These are phyloP conservation scores for Haplosporangium sp. DNA, from an alignment of 371 early-diverging fungal genomes.

Conservation along the genomic window DNA sequence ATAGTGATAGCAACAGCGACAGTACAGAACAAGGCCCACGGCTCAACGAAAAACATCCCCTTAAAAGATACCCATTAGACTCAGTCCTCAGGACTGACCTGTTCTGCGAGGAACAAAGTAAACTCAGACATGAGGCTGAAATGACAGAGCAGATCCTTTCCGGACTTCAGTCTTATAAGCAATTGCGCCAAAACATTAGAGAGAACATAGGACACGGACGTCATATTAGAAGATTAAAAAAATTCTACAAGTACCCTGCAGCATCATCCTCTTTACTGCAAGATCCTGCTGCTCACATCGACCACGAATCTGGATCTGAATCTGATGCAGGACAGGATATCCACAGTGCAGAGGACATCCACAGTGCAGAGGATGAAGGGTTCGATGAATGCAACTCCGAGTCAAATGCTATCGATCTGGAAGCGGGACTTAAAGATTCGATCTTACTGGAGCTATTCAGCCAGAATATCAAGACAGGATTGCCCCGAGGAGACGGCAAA, in stretches of 20 bases:
- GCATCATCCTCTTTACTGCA: too few relatives aligned
- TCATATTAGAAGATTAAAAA: too few relatives aligned
- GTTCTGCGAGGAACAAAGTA: background rate
- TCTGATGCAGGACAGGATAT: background rate
- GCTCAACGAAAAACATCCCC: too few relatives aligned
- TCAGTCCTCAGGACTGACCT: background rate
- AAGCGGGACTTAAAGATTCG: background rate
- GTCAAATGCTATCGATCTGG: too few relatives aligned
- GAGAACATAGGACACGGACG: too few relatives aligned
- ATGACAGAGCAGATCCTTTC: background rate
- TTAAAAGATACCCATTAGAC: background rate
- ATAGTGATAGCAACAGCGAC: background rate
- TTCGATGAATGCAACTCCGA: background rate
- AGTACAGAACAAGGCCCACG: too few relatives aligned
- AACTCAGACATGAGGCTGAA: background rate
- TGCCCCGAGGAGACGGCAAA: background rate
- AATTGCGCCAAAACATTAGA: background rate
- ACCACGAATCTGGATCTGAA: background rate
- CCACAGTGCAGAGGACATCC: background rate
- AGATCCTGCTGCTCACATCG: background rate
- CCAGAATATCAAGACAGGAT: background rate
- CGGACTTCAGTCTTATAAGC: background rate
- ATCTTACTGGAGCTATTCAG: constrained; percentile 1
- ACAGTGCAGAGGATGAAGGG: background rate
- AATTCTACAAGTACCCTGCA: too few relatives aligned